Percentiles rank a stretch among this genome's conserved stretches.
Conservation (phyloP, 2,329 filamentous ascomycete species). For the Proliferodiscus dingleyae region DNA sequence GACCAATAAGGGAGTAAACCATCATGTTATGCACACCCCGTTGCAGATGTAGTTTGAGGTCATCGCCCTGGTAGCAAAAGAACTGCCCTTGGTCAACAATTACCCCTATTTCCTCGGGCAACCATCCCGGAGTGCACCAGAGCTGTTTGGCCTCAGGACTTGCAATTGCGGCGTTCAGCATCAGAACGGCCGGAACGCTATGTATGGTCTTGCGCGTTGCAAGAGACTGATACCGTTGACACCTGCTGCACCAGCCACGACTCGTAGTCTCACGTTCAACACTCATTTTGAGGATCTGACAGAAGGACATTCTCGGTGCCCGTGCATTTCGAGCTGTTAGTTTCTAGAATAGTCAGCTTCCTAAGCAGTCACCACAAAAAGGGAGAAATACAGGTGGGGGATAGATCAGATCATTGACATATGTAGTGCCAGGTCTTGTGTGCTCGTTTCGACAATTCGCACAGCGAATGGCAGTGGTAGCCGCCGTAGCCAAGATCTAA, state of each 20-base stretch:
- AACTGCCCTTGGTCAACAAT: constrained; percentile 88
- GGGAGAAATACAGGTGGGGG: constrained; percentile 40
- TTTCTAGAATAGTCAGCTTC: constrained; percentile 37
- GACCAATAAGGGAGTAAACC: constrained; percentile 86
- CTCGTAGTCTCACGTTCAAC: constrained; percentile 86
- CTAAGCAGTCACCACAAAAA: neutral
- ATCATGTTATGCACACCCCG: constrained; percentile 74
- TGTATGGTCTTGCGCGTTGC: constrained; percentile 80
- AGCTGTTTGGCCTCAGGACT: constrained; percentile 69
- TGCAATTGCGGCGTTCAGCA: constrained; percentile 77
- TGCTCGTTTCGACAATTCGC: constrained; percentile 85
- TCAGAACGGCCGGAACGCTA: constrained; percentile 75
- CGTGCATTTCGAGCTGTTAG: constrained; percentile 44
- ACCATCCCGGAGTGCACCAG: constrained; percentile 86
- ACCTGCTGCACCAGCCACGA: constrained; percentile 89
- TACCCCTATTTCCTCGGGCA: constrained; percentile 90
- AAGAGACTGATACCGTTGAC: constrained; percentile 84
- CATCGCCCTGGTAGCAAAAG: constrained; percentile 90
- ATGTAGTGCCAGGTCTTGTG: constrained; percentile 69
- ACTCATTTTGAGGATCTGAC: constrained; percentile 85
- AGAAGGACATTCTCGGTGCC: constrained; percentile 64
- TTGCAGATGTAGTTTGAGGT: constrained; percentile 74
- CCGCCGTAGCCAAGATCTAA: constrained; percentile 61
- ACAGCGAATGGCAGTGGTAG: constrained; percentile 72
- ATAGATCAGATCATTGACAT: constrained; percentile 83